phyloP scores from a whole-genome alignment of 2,329 filamentous ascomycete genomes.

The Aureobasidium melanogenum region DNA sequence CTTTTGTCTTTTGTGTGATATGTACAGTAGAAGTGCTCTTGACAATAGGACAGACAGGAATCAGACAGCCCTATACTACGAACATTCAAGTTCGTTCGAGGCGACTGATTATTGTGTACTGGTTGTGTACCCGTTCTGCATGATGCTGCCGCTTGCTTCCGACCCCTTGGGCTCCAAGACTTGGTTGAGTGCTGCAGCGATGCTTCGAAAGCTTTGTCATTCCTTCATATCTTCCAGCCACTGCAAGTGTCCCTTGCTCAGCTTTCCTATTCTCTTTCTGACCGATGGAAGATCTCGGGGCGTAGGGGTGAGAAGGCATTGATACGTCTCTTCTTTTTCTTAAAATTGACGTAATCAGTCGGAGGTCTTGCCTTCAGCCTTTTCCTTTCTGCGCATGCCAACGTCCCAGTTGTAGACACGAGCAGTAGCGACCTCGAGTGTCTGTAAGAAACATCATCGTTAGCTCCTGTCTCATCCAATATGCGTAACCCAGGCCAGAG shows the following conservation, averaged over 20 bases:
- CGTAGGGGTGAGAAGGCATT: not conserved
- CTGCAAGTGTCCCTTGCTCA: not conserved
- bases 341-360: not conserved
- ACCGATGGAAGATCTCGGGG: not conserved
- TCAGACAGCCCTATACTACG: not conserved
- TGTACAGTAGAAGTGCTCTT: not conserved
- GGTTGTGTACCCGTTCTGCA: not conserved
- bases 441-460: conserved; percentile 46
- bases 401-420: conserved; percentile 99
- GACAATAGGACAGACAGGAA: not conserved
- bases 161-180: not conserved
- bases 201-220: not conserved
- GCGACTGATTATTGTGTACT: not conserved
- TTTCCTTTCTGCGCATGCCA: conserved; percentile 87
- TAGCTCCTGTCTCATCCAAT: not conserved
- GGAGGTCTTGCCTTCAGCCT: conserved; percentile 30
- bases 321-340: not conserved
- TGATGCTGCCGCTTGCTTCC: not conserved
- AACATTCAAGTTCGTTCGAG: not conserved
- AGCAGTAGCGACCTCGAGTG: conserved; percentile 90
- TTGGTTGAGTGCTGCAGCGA: not conserved
- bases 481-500: not conserved
- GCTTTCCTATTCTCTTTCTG: not conserved
- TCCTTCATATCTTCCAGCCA: not conserved
- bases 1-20: not conserved